Conservation (phyloP, 192 early-diverging fungal species). For the Coemansia sp. region DNA sequence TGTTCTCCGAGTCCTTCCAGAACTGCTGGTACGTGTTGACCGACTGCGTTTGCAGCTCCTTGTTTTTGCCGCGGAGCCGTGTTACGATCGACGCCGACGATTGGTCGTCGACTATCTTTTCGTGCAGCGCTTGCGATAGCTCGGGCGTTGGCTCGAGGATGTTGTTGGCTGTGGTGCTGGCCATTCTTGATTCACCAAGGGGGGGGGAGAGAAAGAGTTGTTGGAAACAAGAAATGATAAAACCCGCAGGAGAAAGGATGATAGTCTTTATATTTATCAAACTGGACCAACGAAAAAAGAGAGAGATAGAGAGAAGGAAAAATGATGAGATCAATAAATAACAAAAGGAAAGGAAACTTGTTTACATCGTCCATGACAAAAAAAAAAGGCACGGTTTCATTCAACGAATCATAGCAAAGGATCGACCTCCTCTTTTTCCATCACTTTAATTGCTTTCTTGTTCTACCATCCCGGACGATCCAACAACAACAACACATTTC, state of each 20-base stretch:
- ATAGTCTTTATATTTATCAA: not conserved
- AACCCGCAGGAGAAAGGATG: not conserved
- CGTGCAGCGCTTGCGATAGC: constrained; percentile 52
- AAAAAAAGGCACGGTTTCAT: not conserved
- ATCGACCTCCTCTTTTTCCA: not conserved
- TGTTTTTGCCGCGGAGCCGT: constrained; percentile 63
- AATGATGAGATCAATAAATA: no score
- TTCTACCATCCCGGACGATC: not conserved
- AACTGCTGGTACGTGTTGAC: constrained; percentile 72
- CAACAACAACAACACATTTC: constrained; percentile 3
- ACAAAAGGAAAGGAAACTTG: not conserved
- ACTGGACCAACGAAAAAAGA: not conserved
- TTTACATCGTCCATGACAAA: not conserved
- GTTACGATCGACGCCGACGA: constrained; percentile 44
- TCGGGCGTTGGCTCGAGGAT: constrained; percentile 55
- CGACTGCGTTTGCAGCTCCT: constrained; percentile 65
- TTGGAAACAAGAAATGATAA: not conserved
- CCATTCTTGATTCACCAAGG: not conserved
- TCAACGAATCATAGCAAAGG: not conserved
- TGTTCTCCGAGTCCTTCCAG: constrained; percentile 66
- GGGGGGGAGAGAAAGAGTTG: not conserved
- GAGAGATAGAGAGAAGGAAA: not conserved
- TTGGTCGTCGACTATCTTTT: constrained; percentile 40
- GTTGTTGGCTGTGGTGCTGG: not conserved
- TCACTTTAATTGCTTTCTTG: not conserved